phyloP scores from a whole-genome alignment of 345 rosid genomes.

The Corchorus capsularis region DNA sequence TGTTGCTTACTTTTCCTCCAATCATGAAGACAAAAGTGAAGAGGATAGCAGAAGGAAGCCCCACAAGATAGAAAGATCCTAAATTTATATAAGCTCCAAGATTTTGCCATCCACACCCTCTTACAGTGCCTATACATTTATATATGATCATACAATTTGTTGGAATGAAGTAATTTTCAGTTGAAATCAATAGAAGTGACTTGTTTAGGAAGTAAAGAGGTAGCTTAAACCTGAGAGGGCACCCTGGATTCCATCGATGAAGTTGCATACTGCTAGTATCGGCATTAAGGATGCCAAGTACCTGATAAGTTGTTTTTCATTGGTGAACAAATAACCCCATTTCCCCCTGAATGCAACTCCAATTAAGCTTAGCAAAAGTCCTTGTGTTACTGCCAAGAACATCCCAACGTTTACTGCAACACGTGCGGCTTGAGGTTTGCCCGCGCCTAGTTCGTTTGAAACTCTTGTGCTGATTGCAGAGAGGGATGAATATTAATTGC shows the following conservation, averaged over 20 bases:
- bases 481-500: not conserved
- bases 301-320: slow-evolving; percentile 20
- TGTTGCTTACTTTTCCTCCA: slow-evolving; percentile 33
- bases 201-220: not conserved
- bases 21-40: slow-evolving; percentile 34
- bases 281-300: slow-evolving; percentile 36
- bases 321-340: slow-evolving; percentile 36
- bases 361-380: slow-evolving; percentile 21
- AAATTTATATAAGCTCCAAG: slow-evolving; percentile 33
- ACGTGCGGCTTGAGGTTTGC: slow-evolving; percentile 26
- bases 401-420: slow-evolving; percentile 28
- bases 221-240: slow-evolving; percentile 34
- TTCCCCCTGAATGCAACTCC: slow-evolving; percentile 12
- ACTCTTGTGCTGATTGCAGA: slow-evolving; percentile 34
- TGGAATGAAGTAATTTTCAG: no score
- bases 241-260: slow-evolving; percentile 47
- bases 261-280: slow-evolving; percentile 40
- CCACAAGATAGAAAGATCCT: slow-evolving; percentile 35
- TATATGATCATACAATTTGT: not conserved
- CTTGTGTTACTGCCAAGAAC: slow-evolving; percentile 28
- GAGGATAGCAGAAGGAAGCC: slow-evolving; percentile 36
- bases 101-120: slow-evolving; percentile 50
- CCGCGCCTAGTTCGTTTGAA: slow-evolving; percentile 43
- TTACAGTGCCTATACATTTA: slow-evolving; percentile 29
- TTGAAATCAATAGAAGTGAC: not conserved